Conservation (phyloP, 805 yeast species). For the Kodamaea kakaduensis region DNA sequence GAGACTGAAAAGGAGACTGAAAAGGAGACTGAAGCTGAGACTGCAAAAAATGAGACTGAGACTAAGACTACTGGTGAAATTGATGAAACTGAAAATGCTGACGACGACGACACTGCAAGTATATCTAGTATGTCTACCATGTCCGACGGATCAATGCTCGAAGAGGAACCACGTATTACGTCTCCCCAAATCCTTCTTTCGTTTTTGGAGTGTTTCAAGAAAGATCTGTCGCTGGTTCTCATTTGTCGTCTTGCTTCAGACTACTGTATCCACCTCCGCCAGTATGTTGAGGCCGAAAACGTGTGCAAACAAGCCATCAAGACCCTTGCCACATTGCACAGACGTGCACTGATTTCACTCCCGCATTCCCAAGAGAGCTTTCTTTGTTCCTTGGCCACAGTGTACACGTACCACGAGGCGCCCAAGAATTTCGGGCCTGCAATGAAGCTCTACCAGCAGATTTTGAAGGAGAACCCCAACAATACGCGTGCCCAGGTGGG, state of each 20-base stretch:
- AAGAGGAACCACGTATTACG: conserved; percentile 14
- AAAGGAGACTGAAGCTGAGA: conserved; percentile 14
- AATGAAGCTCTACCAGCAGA: conserved; percentile 59
- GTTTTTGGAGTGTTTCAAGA: conserved; percentile 49
- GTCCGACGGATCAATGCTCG: too few relatives aligned
- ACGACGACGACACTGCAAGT: too few relatives aligned
- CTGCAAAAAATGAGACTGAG: conserved; percentile 10
- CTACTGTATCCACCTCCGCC: conserved; percentile 56
- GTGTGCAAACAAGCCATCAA: conserved; percentile 59
- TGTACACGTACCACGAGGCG: conserved; percentile 81
- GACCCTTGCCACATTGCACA: conserved; percentile 45
- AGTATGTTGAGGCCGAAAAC: conserved; percentile 55
- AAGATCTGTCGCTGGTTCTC: conserved; percentile 42
- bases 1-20: conserved; percentile 9
- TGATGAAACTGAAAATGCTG: too few relatives aligned
- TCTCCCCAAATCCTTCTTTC: conserved; percentile 51
- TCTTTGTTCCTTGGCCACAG: conserved; percentile 63
- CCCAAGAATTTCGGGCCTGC: conserved; percentile 86
- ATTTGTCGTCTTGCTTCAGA: conserved; percentile 64
- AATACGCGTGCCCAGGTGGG: conserved; percentile 71
- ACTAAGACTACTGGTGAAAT: conserved; percentile 1
- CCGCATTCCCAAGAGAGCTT: conserved; percentile 54
- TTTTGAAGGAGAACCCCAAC: conserved; percentile 38
- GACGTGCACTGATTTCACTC: conserved; percentile 46
- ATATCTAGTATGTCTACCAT: too few relatives aligned